Evolutionary conservation across 2,329 filamentous ascomycete species (phyloP), one percentile per base, ranked within the genome.

Genomic region (Neofusicoccum parvum): DNA sequence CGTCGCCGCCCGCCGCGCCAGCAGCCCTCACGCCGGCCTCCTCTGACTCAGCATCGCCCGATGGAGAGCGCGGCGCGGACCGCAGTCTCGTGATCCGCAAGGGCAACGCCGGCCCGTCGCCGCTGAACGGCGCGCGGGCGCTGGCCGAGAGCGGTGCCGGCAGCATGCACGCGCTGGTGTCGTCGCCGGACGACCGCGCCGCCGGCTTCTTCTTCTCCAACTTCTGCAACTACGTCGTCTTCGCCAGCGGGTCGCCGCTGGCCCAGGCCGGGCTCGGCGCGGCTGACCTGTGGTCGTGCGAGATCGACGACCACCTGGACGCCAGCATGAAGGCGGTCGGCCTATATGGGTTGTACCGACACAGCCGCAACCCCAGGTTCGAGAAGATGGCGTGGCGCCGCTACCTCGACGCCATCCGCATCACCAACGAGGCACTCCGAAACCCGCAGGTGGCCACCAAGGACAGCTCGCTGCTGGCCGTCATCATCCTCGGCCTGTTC

Each of bases 311-410:
- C 4, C 50, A 46, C 15, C 36, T 65, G 14, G 37, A 20, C 34
- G 23, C 45, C 41, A 58, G 62, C 43, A 77, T 77, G 75, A 75
- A 74, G 6, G 75, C 75, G 10, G 66, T 77, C 7, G 75, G 75
- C 6, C 67, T 77, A 3, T 72, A 73, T 1, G 74, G 75, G 1
- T 69, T 76, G 7, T 70, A 72, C 4, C 75, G 75, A 54, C 67
- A 75, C 10, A 71, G 67, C 65, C 68, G 67, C 58, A 72, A 77
- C 59, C 20, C 67, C 1, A 60, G 60, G 11, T 69, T 77, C 37
- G 73, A 74, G 54, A 54, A 68, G 27, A 71, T 75, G 54, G 73
- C 73, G 2, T 76, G 68, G 32, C 67, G 67, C 7, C 75, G 72
- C 72, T 77, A 77, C 48, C 56, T 73, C 2, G 69, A 72, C 17